phyloP scores from a whole-genome alignment of 2,329 filamentous ascomycete species.

The Fusarium napiforme region DNA sequence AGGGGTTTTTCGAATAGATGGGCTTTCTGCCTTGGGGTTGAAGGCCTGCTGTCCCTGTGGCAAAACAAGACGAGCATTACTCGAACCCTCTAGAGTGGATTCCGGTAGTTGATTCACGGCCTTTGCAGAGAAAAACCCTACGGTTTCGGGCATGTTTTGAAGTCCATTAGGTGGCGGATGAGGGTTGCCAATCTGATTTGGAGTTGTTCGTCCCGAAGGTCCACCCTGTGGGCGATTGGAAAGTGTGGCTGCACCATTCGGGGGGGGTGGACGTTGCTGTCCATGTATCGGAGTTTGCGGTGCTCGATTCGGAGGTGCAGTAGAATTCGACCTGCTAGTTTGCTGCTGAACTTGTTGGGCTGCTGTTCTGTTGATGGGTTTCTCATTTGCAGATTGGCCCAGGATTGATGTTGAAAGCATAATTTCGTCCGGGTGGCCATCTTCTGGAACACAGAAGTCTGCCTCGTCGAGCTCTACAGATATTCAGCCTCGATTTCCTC shows the following conservation, averaged over 20 bases:
- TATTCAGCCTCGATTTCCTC: constrained; percentile 52
- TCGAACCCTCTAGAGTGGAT: constrained; percentile 50
- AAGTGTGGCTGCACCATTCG: constrained; percentile 39
- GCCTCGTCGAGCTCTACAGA: constrained; percentile 77
- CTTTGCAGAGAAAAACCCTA: constrained; percentile 77
- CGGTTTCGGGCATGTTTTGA: constrained; percentile 52
- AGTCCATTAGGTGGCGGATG: constrained; percentile 47
- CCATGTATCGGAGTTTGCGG: constrained; percentile 51
- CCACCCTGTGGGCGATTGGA: constrained; percentile 36
- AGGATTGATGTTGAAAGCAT: constrained; percentile 56
- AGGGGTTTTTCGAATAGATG: constrained; percentile 88
- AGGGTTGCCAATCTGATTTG: constrained; percentile 39
- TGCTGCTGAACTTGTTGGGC: constrained; percentile 41
- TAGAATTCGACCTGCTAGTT: constrained; percentile 31
- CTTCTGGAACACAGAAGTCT: constrained; percentile 76
- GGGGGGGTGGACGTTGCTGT: constrained; percentile 37
- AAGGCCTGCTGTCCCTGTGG: constrained; percentile 67
- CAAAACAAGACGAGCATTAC: constrained; percentile 54
- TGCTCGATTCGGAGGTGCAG: constrained; percentile 29
- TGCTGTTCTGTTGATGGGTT: constrained; percentile 26
- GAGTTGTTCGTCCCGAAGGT: constrained; percentile 24
- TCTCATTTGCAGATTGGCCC: constrained; percentile 36
- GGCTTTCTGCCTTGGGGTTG: constrained; percentile 80
- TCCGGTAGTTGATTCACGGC: constrained; percentile 69
- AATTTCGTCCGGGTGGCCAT: constrained; percentile 82